phyloP scores from a whole-genome alignment of 1,139 yeast genomes.

The Hansenula lynferdii region DNA sequence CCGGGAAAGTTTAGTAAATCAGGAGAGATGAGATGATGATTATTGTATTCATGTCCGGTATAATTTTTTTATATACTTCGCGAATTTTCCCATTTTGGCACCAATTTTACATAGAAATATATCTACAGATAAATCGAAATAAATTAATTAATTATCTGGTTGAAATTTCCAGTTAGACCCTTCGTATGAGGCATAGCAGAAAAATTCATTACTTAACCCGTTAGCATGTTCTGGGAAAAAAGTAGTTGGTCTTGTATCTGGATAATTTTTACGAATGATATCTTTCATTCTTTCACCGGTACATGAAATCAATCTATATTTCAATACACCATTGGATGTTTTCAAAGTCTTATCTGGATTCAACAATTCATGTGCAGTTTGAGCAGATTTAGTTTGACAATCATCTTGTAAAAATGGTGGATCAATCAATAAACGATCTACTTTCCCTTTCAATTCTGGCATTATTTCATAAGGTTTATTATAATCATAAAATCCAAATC shows the following conservation, averaged over 20 bases:
- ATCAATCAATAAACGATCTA: constrained; percentile 75
- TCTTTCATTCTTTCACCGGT: constrained; percentile 87
- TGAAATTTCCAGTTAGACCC: constrained; percentile 43
- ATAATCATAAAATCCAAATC: constrained; percentile 73
- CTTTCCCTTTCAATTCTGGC: constrained; percentile 50
- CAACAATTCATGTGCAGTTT: constrained; percentile 61
- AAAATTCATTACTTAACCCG: constrained; percentile 82
- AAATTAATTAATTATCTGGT: constrained; percentile 1
- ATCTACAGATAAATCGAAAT: too few species aligned
- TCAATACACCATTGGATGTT: constrained; percentile 35
- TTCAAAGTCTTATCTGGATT: constrained; percentile 33
- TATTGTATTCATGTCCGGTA: too few species aligned
- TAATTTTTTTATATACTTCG: too few species aligned
- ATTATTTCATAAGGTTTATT: constrained; percentile 62
- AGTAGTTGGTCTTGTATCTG: constrained; percentile 56
- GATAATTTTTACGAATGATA: constrained; percentile 55
- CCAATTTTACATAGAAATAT: too few species aligned
- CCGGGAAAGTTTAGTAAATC: too few species aligned
- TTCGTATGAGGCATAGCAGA: constrained; percentile 79
- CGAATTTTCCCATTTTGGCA: too few species aligned
- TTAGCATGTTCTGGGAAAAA: constrained; percentile 79
- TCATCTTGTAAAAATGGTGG: constrained; percentile 84
- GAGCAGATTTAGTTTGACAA: constrained; percentile 67
- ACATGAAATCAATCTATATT: constrained; percentile 58
- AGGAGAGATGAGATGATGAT: too few species aligned